Evolutionary conservation across 805 yeast genomes (phyloP).

Genomic region (Nakazawaea pomicola): DNA sequence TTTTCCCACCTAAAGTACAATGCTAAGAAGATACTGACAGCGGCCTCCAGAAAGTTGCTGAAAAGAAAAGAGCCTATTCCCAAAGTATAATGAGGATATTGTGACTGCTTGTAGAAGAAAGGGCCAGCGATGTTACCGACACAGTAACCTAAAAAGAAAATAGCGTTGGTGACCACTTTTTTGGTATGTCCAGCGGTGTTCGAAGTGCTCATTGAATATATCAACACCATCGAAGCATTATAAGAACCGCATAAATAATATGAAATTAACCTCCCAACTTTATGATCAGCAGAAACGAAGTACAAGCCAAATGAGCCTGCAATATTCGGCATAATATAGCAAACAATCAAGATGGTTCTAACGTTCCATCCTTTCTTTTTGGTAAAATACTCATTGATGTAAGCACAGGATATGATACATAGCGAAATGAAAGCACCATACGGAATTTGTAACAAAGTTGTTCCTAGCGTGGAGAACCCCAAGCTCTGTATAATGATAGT

Average conservation of each 20-base stretch:
- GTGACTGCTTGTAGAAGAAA: constrained; percentile 28
- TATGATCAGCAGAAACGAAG: constrained; percentile 11
- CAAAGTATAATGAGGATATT: constrained; percentile 25
- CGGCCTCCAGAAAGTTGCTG: constrained; percentile 4
- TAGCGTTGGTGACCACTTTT: constrained; percentile 27
- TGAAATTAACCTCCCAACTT: constrained; percentile 10
- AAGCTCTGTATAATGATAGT: constrained; percentile 16
- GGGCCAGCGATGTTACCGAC: constrained; percentile 33
- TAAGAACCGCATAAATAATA: constrained; percentile 11
- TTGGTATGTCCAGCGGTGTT: constrained; percentile 37
- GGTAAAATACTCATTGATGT: neutral
- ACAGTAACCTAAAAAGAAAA: constrained; percentile 33
- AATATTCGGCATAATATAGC: constrained; percentile 5
- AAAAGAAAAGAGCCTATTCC: constrained; percentile 15
- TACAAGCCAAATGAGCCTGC: constrained; percentile 15
- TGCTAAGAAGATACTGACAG: neutral
- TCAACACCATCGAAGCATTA: constrained; percentile 16
- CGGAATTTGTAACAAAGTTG: constrained; percentile 12
- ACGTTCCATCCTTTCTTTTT: neutral
- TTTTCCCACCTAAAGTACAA: constrained; percentile 6
- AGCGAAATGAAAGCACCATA: constrained; percentile 11
- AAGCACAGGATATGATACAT: neutral
- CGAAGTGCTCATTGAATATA: constrained; percentile 25
- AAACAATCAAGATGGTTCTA: constrained; percentile 7
- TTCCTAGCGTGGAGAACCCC: constrained; percentile 9